A percentile compares a stretch with the other conserved stretches of the same genome.
Conservation (phyloP, 371 early-diverging fungal genomes). For the Smittium culicis region DNA sequence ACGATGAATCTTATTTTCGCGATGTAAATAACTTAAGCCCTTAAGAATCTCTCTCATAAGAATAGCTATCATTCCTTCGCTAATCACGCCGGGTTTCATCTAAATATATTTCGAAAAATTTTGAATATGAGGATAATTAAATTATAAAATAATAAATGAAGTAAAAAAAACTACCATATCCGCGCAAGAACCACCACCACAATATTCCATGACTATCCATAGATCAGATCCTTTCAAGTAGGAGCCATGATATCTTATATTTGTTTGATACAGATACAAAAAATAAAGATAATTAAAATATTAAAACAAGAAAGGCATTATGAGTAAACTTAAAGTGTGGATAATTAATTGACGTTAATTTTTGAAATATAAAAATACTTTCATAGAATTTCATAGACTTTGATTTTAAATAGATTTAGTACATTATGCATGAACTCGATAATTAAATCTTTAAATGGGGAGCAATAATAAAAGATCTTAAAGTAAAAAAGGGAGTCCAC, state of each 20-base stretch:
- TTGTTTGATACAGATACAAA: too few species aligned
- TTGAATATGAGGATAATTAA: neutral
- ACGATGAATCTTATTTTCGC: slow-evolving; percentile 86
- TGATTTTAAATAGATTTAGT: too few species aligned
- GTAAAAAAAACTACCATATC: slow-evolving; percentile 48
- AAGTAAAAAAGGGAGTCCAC: neutral
- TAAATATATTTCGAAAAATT: neutral
- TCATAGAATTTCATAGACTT: too few species aligned
- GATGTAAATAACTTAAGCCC: slow-evolving; percentile 90
- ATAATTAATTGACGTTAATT: too few species aligned
- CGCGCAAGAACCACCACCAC: slow-evolving; percentile 80
- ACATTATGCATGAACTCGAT: too few species aligned
- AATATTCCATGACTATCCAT: slow-evolving; percentile 92
- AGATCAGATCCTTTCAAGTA: slow-evolving; percentile 66
- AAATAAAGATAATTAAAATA: neutral
- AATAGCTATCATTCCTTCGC: slow-evolving; percentile 81
- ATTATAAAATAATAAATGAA: neutral
- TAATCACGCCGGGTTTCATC: slow-evolving; percentile 66
- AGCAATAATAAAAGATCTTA: neutral
- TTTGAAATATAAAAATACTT: too few species aligned
- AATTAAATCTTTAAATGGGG: too few species aligned
- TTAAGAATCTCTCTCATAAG: slow-evolving; percentile 77
- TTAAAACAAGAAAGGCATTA: too few species aligned
- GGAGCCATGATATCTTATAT: slow-evolving; percentile 48
- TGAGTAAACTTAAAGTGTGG: too few species aligned